phyloP scores from a whole-genome alignment of 1,284 basidiomycete species.

The Violaceomyces palustris region DNA sequence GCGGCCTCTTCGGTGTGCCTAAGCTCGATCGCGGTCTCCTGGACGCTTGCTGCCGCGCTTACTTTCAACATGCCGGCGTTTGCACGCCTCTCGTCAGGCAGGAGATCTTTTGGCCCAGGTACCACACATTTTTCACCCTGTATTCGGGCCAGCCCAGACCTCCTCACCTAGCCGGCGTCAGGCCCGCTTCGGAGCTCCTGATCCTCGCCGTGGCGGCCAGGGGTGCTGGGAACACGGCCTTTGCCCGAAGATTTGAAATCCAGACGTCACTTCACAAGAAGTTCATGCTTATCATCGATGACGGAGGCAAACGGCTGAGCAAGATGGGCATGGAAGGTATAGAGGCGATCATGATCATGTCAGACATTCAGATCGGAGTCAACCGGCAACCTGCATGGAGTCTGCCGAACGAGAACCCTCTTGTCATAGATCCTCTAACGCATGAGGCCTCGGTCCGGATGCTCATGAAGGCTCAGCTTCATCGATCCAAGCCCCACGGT shows the following conservation, averaged over 20 bases:
- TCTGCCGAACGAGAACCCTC: no score
- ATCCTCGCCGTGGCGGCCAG: conserved; percentile 15
- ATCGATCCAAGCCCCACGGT: conserved; percentile 13
- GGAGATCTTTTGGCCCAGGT: conserved; percentile 21
- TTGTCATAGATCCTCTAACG: conserved; percentile 12
- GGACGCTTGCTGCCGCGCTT: conserved; percentile 11
- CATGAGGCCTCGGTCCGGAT: conserved; percentile 15
- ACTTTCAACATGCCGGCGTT: conserved; percentile 12
- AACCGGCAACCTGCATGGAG: no score
- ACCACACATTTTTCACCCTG: conserved; percentile 12
- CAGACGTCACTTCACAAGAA: conserved; percentile 10
- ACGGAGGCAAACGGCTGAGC: conserved; percentile 12
- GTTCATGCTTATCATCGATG: conserved; percentile 14
- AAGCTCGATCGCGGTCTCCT: conserved; percentile 17
- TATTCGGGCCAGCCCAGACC: conserved; percentile 6
- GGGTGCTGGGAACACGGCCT: conserved; percentile 5
- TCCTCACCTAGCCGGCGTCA: neutral
- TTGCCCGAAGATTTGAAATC: conserved; percentile 19
- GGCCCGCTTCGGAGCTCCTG: conserved; percentile 17
- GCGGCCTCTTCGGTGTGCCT: conserved; percentile 13
- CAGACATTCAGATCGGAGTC: no score
- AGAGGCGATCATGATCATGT: conserved; percentile 16
- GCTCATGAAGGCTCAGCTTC: conserved; percentile 18
- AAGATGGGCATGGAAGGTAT: conserved; percentile 14
- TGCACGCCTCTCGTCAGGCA: conserved; percentile 21